Base-by-base conservation (phyloP, 345 rosid species). In the Hibiscus mutabilis region DNA sequence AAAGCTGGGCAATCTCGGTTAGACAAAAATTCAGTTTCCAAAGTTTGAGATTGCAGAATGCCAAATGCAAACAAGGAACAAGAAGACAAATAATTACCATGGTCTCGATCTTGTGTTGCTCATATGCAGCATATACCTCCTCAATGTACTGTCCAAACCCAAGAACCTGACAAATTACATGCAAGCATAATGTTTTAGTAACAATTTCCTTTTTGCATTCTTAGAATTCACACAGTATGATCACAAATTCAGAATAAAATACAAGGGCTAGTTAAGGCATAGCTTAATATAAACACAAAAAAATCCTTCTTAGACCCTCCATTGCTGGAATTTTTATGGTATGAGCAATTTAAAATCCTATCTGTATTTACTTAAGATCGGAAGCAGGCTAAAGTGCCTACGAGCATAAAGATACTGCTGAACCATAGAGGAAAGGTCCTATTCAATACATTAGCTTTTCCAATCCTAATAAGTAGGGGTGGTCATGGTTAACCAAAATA, bases 91-190 rank as follows among this genome's bases (percentile, higher is more conserved):
- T 25, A 56, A 74, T 82, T 86, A 96, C 99, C 97, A 88, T 81
- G 13, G 99, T 92, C 85, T 92, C 99, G 14, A 80, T 78, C 85
- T 87, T 91, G 85, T 96, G 99, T 72, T 92, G 98, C 82, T 96
- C 99, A 53, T 92, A 96, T 11, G 99, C 99, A 44, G 97, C 84
- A 78, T 96, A 96, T n/a, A 96, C 99, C 76, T 96, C 99, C 73
- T 88, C 98, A 55, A 92, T 92, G 79, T 96, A 96, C 77, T 91
- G 97, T 29, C 98, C 97, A 79, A 91, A 96, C 22, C 99, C 99
- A 5, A 96, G 93, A 83, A 89, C 91, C 98, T 93, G 83, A 72
- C 49, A 65, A 58, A 66, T 67, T 75, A 72, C 5, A 40, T 15
- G 66, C 15, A 63, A 18, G 7, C 19, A 51, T 52, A 37, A 47